A percentile compares a stretch with the other conserved stretches of the same genome.
Evolutionary conservation across 768 basidiomycete species (phyloP).

Genomic region (Astraeus odoratus): DNA sequence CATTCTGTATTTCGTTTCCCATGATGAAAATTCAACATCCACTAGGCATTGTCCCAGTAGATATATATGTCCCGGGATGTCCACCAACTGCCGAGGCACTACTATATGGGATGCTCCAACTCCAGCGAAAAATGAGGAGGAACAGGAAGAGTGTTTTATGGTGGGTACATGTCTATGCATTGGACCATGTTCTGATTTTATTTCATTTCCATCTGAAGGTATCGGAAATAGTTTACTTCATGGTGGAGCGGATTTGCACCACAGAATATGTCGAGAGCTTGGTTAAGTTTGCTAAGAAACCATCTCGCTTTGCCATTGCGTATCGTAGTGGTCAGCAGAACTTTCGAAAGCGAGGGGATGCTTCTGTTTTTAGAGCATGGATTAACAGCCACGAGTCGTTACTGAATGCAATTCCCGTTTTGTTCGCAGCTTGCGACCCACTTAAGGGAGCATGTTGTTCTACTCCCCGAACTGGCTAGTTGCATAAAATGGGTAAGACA

Average conservation of each 20-base stretch:
- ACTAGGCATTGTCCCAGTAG: constrained; percentile 91
- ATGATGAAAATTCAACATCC: constrained; percentile 6
- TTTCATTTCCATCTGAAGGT: constrained; percentile 13
- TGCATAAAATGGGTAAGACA: too few species aligned
- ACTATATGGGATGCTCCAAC: constrained; percentile 92
- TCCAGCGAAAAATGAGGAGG: constrained; percentile 93
- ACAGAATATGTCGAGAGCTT: too few species aligned
- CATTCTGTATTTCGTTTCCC: constrained; percentile 1
- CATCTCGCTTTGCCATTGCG: too few species aligned
- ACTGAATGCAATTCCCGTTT: too few species aligned
- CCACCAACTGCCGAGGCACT: constrained; percentile 95
- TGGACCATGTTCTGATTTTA: neutral
- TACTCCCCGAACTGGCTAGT: too few species aligned
- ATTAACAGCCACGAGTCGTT: too few species aligned
- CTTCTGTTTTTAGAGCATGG: too few species aligned
- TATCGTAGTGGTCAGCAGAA: too few species aligned
- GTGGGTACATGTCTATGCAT: constrained; percentile 34
- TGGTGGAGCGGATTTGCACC: neutral
- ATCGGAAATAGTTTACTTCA: constrained; percentile 18
- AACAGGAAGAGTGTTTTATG: constrained; percentile 83
- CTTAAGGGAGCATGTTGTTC: too few species aligned
- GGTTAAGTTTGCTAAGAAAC: too few species aligned
- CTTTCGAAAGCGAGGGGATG: too few species aligned
- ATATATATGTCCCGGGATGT: constrained; percentile 97
- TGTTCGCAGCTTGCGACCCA: too few species aligned